These are phyloP conservation scores for Rhodotorula sp. DNA, from an alignment of 1,284 basidiomycete species.

Conservation along the genomic window DNA sequence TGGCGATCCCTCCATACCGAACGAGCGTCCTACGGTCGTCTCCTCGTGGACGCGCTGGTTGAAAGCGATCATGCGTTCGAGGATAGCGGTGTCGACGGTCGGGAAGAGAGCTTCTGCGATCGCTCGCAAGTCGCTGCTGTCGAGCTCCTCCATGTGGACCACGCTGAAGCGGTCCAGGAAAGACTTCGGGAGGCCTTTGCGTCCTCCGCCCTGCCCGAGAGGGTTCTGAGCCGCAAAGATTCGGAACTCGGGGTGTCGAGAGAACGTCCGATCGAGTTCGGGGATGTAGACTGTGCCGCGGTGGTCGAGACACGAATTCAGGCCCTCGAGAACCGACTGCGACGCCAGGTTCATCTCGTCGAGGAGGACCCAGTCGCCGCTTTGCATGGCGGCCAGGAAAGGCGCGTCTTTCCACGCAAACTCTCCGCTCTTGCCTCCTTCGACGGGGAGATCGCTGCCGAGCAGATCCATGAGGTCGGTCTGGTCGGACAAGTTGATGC, in stretches of 20 bases:
- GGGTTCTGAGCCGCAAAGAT: constrained; percentile 99
- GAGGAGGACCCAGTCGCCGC: constrained; percentile 92
- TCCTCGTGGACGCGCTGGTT: constrained; percentile 72
- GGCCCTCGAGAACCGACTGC: constrained; percentile 85
- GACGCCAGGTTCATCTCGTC: constrained; percentile 63
- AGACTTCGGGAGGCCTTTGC: constrained; percentile 95
- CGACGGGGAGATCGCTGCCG: constrained; percentile 92
- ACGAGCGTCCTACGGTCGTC: constrained; percentile 64
- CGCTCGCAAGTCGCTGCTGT: constrained; percentile 70
- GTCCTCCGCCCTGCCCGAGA: constrained; percentile 89
- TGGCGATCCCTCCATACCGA: constrained; percentile 81
- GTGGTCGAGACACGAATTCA: constrained; percentile 96
- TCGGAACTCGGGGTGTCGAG: constrained; percentile 84
- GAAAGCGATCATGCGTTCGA: constrained; percentile 80
- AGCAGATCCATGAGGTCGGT: constrained; percentile 96
- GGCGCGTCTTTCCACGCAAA: constrained; percentile 98
- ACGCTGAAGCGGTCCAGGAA: constrained; percentile 98
- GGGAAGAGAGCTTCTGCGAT: constrained; percentile 79
- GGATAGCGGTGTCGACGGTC: constrained; percentile 56
- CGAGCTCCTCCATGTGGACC: constrained; percentile 88
- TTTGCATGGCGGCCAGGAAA: constrained; percentile 87
- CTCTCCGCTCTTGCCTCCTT: constrained; percentile 84
- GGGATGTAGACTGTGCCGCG: constrained; percentile 93
- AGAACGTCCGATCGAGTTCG: constrained; percentile 86
- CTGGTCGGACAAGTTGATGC: constrained; percentile 99